phyloP scores from a whole-genome alignment of 2,329 filamentous ascomycete species.

The Coleophoma cylindrospora region DNA sequence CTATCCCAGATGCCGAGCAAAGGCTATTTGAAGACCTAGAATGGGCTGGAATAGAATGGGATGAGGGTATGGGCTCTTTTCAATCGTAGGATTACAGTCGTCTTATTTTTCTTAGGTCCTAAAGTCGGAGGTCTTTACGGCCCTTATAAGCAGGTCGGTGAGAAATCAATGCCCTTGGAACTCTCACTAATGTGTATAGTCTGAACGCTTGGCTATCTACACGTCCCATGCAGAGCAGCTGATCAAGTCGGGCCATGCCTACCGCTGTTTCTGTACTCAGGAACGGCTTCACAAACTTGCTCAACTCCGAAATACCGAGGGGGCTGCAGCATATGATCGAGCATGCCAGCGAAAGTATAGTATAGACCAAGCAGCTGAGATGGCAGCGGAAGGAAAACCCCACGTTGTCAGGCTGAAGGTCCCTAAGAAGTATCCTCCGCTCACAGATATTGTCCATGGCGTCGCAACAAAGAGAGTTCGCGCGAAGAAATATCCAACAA shows the following conservation, averaged over 20 bases:
- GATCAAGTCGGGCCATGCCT: constrained; percentile 68
- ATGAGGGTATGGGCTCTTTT: constrained; percentile 60
- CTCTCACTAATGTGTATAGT: constrained; percentile 42
- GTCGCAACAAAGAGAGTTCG: constrained; percentile 36
- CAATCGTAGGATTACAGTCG: not conserved
- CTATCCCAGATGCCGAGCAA: constrained; percentile 74
- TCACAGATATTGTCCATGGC: constrained; percentile 79
- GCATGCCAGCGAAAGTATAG: constrained; percentile 64
- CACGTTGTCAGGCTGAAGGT: constrained; percentile 75
- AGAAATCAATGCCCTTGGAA: not conserved
- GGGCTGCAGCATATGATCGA: constrained; percentile 62
- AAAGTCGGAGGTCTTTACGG: constrained; percentile 75
- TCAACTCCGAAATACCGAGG: constrained; percentile 50
- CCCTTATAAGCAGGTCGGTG: constrained; percentile 73
- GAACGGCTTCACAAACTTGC: constrained; percentile 66
- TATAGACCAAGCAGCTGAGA: constrained; percentile 60
- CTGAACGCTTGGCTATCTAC: constrained; percentile 73
- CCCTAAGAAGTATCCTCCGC: constrained; percentile 55
- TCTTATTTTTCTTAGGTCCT: constrained; percentile 51
- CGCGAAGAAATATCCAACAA: constrained; percentile 28
- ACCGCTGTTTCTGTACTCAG: constrained; percentile 86
- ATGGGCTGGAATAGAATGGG: constrained; percentile 90
- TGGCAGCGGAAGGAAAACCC: constrained; percentile 62
- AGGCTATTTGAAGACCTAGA: constrained; percentile 72
- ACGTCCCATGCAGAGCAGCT: constrained; percentile 64